A percentile compares a stretch with the other conserved stretches of the same genome.
These are phyloP conservation scores for Podila clonocystis DNA, from an alignment of 192 early-diverging fungal genomes.

Conservation along the genomic window DNA sequence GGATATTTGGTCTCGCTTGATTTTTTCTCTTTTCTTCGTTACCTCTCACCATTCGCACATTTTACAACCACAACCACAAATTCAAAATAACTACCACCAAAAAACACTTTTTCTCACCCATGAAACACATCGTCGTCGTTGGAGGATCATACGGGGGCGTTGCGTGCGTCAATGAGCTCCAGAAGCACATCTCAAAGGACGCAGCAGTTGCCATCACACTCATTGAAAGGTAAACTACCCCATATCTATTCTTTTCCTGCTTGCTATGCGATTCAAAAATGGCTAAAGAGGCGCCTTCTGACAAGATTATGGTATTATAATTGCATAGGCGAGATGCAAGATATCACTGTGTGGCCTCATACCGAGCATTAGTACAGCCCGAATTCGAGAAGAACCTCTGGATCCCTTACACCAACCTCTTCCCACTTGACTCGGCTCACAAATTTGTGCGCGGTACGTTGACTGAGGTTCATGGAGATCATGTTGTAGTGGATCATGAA, in stretches of 20 bases:
- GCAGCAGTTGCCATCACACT: conserved; percentile 57
- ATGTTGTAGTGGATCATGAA: conserved; percentile 13
- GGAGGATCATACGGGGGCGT: conserved; percentile 62
- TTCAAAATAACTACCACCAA: background rate
- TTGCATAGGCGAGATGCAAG: conserved; percentile 48
- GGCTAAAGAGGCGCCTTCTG: background rate
- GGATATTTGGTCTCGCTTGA: background rate
- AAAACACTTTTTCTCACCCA: background rate
- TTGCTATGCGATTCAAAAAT: no score
- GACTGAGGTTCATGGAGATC: conserved; percentile 15
- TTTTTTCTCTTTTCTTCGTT: background rate
- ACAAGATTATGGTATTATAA: no score
- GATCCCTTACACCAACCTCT: conserved; percentile 56
- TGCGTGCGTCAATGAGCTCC: conserved; percentile 50
- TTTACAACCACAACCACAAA: background rate
- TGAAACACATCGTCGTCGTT: conserved; percentile 57
- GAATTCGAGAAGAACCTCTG: conserved; percentile 57
- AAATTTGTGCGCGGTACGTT: conserved; percentile 21
- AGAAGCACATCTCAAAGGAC: conserved; percentile 26
- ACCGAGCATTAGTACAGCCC: conserved; percentile 58
- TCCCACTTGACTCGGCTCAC: conserved; percentile 36
- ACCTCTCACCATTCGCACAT: background rate
- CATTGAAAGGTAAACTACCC: conserved; percentile 48
- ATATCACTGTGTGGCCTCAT: conserved; percentile 61
- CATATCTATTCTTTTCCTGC: no score